Evolutionary conservation across 2,329 filamentous ascomycete species (phyloP), one percentile per base, ranked within the genome.

Genomic region (Xylogone sp.): DNA sequence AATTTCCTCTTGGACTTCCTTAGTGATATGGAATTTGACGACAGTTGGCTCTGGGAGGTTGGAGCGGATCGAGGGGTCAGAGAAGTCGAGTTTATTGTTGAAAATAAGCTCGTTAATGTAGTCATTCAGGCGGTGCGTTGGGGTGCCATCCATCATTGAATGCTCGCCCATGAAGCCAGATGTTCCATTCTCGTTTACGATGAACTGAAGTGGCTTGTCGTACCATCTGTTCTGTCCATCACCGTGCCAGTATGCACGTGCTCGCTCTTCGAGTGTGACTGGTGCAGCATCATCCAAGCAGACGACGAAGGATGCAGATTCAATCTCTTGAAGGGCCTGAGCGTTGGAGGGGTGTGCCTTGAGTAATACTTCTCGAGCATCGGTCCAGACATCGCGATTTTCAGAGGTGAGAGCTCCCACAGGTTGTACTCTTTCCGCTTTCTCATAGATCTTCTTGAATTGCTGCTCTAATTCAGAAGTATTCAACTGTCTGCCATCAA

Each of bases 131-230:
- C 95, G 87, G 73, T 97, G 94, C 2, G 95, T 99, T 1, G 95
- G 92, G 6, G 94, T 99, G 58, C 95, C 94, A 68, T 99, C 94
- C 95, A 99, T 99, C 94, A 99, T 97, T 64, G 89, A 95, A 79
- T 99, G 94, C 75, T 99, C 94, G 65, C 94, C 94, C 80, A 91
- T 93, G 79, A 99, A 99, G 55, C 94, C 94, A 2, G 94, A 88
- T 7, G 94, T 96, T 62, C 94, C 94, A 69, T 99, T 99, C 69
- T 99, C 92, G 71, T 96, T 97, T 75, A 99, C 71, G 68, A 99
- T 96, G 75, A 99, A 97, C 73, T 99, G 93, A 49, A 96, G 76
- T 5, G 94, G 94, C 79, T 99, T 99, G 79, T 99, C 94, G 67
- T 86, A 97, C 92, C 92, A 99, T 60, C 94, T 84, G 78, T 99